These are phyloP conservation scores for Fusarium odoratissimum DNA, from an alignment of 2,329 filamentous ascomycete genomes.

Conservation along the genomic window DNA sequence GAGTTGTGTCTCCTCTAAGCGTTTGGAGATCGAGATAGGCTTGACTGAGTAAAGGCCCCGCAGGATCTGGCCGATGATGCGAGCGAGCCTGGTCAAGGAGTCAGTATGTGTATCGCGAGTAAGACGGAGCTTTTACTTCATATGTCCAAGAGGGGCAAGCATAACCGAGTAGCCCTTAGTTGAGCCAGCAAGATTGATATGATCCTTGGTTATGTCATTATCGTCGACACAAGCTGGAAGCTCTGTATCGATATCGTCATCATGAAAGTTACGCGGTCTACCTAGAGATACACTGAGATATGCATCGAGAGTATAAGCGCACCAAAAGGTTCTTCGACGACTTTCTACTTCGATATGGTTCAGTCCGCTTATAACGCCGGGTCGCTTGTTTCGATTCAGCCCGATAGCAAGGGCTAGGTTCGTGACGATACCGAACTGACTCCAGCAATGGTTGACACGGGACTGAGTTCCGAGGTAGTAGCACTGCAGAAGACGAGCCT, in stretches of 20 bases:
- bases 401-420: conserved; percentile 55
- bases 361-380: conserved; percentile 23
- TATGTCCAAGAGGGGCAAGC: conserved; percentile 51
- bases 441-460: conserved; percentile 61
- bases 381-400: conserved; percentile 29
- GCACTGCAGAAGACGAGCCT: conserved; percentile 56
- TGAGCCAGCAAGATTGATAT: conserved; percentile 17
- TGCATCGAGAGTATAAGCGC: conserved; percentile 41
- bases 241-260: conserved; percentile 43
- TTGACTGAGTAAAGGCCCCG: conserved; percentile 52
- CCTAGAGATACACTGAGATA: conserved; percentile 43
- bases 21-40: conserved; percentile 45
- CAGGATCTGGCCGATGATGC: conserved; percentile 51
- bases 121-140: conserved; percentile 42
- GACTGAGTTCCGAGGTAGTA: conserved; percentile 58
- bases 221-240: conserved; percentile 42
- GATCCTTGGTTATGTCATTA: conserved; percentile 31
- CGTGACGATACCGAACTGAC: conserved; percentile 56
- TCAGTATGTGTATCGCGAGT: background rate
- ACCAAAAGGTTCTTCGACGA: conserved; percentile 43
- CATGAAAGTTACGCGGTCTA: conserved; percentile 40
- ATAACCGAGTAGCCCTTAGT: conserved; percentile 42
- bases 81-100: conserved; percentile 44
- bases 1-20: conserved; percentile 44
- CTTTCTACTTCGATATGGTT: conserved; percentile 39